Evolutionary conservation across 1,284 basidiomycete species (phyloP).

Genomic region (Violaceomyces palustris): DNA sequence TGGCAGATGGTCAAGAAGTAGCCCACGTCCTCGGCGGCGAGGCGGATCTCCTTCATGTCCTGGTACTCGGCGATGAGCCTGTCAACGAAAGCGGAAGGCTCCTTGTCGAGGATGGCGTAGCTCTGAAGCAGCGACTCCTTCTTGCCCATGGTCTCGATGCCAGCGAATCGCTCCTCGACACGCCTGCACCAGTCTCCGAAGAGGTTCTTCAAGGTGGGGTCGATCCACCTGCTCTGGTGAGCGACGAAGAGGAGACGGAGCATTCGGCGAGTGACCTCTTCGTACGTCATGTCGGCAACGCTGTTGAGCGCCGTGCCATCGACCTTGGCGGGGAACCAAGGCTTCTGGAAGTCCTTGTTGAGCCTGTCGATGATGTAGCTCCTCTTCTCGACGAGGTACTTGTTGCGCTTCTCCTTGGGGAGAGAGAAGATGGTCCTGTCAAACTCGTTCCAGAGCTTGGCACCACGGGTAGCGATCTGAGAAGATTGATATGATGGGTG

Average conservation of each 20-base stretch:
- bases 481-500: too few relatives aligned
- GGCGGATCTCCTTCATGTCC: conserved; percentile 73
- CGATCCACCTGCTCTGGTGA: conserved; percentile 90
- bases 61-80: conserved; percentile 79
- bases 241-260: conserved; percentile 85
- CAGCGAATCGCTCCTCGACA: conserved; percentile 77
- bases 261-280: conserved; percentile 88
- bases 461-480: conserved; percentile 90
- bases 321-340: conserved; percentile 49
- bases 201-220: conserved; percentile 85
- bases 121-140: conserved; percentile 61
- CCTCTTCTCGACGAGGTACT: conserved; percentile 81
- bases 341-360: conserved; percentile 89
- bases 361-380: conserved; percentile 85
- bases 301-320: conserved; percentile 67
- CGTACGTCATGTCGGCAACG: conserved; percentile 94
- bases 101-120: conserved; percentile 77
- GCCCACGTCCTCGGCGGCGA: conserved; percentile 90
- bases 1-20: conserved; percentile 94
- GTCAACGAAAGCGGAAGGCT: conserved; percentile 66
- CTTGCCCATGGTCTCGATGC: conserved; percentile 37
- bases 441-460: conserved; percentile 97
- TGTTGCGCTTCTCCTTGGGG: conserved; percentile 84
- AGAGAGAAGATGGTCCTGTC: conserved; percentile 84
- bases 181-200: conserved; percentile 89